Evolutionary conservation across 192 early-diverging fungal genomes (phyloP), one percentile per base, ranked within the genome.

Genomic region (Backusella westeae): DNA sequence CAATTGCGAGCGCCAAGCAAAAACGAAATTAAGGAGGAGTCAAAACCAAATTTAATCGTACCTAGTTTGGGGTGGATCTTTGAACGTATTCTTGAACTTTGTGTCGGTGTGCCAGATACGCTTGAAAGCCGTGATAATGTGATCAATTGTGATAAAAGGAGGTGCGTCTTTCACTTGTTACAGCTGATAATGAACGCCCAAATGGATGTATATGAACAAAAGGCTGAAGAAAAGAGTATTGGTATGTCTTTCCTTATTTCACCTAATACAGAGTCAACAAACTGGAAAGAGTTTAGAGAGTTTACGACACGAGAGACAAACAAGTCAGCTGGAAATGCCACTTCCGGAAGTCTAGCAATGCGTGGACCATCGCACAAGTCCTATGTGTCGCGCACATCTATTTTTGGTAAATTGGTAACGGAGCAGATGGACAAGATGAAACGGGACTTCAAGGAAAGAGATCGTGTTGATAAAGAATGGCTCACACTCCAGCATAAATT

Each of bases 21-120:
- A 29, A 41, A 41, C 4, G 23, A 41, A 42, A 42, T 42, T 41
- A 70, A 29, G 23, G 56, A 63, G 23, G 56, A 63, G 23, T 63
- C 39, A 12, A 46, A 52, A 71, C 34, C 70, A 17, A 52, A 32
- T 75, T 82, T 85, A 17, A 74, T 92, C 32, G 92, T 91, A 9
- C 91, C 91, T 7, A 87, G 90, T 63, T 44, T 94, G n/a, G 91
- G 88, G 8, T 94, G 92, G 92, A 78, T 94, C 69, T 82, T 94
- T 67, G 90, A 92, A 72, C 89, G 90, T 35, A 89, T 92, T 87
- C 71, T 92, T 42, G 90, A 91, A 75, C 77, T 91, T 59, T 92
- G 91, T 84, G 89, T 90, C 53, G 87, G 89, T 72, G 85, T 88
- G 21, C 87, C 89, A 0, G 88, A 91, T 71, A 82, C 85, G 39